Base-by-base conservation (phyloP, 2,329 filamentous ascomycete genomes). In the Fusarium sublunatum region DNA sequence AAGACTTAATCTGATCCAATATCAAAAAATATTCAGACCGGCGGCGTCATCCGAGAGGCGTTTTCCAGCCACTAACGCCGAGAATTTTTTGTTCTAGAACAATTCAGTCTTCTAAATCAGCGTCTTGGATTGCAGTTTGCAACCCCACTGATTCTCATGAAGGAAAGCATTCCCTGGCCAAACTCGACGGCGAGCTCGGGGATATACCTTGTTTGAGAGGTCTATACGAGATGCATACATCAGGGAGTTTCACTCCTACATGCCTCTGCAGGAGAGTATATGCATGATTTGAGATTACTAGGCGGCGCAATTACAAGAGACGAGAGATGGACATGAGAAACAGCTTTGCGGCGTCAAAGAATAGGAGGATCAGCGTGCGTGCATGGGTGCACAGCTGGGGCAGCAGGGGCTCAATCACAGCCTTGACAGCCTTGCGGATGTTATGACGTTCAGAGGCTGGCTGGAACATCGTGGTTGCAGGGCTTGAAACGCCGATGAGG, bases 341-440 rank as follows among this genome's bases (percentile, higher is more conserved):
- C 54, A 61, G 58, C 26, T 19, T 19, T 66, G 54, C 52, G 55
- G 65, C 55, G 62, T 59, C 39, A 64, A 55, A 56, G 52, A 54
- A 67, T 59, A 65, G 61, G 61, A 68, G 64, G 64, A 69, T 69
- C 58, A 56, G 36, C 61, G 46, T 39, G 28, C 61, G 43, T 39
- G 31, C 62, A 53, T 53, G 50, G 62, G 61, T 56, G 19, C 47
- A 48, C 48, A 40, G 32, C 46, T 44, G 40, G 49, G 38, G 45
- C 44, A 50, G 49, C 52, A 57, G 51, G 55, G 55, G 29, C 39
- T 22, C 36, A 5, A 22, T 38, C 36, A 51, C 31, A 26, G 35
- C 51, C 41, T 35, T 10, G 39, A 41, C 56, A 65, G 66, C 57
- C 61, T 64, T 56, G 66, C 32, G 49, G 48, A 35, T 40, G 39